These are phyloP conservation scores for Westerdykella sp. DNA, from an alignment of 2,329 filamentous ascomycete species.

Conservation along the genomic window DNA sequence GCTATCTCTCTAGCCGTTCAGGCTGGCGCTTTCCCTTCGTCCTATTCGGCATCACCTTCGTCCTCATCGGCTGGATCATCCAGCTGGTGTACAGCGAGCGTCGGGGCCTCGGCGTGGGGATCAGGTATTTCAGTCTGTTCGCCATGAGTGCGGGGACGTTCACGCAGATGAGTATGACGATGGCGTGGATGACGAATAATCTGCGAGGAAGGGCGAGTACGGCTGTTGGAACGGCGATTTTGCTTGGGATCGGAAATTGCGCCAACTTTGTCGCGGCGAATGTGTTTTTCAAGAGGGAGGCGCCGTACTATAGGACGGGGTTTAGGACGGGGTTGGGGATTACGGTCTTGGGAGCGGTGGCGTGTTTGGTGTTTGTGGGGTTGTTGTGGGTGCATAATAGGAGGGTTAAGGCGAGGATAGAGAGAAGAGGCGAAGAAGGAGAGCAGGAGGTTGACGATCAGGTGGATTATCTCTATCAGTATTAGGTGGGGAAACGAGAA, in stretches of 20 bases:
- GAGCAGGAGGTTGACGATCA: slow-evolving; percentile 11
- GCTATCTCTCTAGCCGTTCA: slow-evolving; percentile 20
- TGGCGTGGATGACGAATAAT: slow-evolving; percentile 51
- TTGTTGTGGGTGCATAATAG: slow-evolving; percentile 49
- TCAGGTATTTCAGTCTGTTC: slow-evolving; percentile 42
- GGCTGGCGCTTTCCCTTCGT: slow-evolving; percentile 29
- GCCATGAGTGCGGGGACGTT: slow-evolving; percentile 39
- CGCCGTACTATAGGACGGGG: slow-evolving; percentile 23
- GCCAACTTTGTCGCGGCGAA: slow-evolving; percentile 52
- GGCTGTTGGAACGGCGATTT: slow-evolving; percentile 14
- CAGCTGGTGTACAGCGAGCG: slow-evolving; percentile 38
- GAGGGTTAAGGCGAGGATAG: slow-evolving; percentile 32
- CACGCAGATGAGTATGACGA: slow-evolving; percentile 49
- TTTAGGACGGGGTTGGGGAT: slow-evolving; percentile 32
- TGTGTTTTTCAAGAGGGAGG: slow-evolving; percentile 24
- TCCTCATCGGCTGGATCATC: slow-evolving; percentile 47
- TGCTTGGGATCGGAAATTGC: slow-evolving; percentile 44
- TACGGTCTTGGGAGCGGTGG: slow-evolving; percentile 18
- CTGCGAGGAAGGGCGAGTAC: slow-evolving; percentile 23
- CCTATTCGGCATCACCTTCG: slow-evolving; percentile 29
- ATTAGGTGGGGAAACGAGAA: slow-evolving; percentile 6
- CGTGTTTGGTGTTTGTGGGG: slow-evolving; percentile 28
- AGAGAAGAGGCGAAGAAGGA: slow-evolving; percentile 10
- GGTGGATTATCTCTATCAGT: slow-evolving; percentile 20
- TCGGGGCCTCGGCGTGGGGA: slow-evolving; percentile 44